Evolutionary conservation across 139 green algal species (phyloP), one percentile per base, ranked within the genome.

Genomic region (Coelastrella sp.): DNA sequence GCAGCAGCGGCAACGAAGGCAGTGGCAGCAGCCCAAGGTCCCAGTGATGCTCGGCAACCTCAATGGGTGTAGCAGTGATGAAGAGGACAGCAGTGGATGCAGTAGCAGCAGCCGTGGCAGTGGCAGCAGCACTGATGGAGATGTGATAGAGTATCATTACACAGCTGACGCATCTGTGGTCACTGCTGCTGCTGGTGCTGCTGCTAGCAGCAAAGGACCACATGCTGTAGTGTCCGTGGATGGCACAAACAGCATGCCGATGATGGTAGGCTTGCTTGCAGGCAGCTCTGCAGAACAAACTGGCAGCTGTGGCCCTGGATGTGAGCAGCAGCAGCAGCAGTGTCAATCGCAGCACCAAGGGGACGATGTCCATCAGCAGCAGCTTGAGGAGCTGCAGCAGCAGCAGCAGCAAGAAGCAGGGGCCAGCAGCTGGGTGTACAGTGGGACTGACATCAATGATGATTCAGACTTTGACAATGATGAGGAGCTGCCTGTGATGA

Each of bases 401-500:
- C 74, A 80, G 74, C 74, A 80, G 25, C 74, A 7, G 6, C 24
- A 76, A 27, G 68, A 27, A 76, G 7, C 15, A 14, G 79, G 57
- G 7, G 19, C 57, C 25, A 49, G 58, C 59, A 86, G 81, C 59
- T 86, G 81, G 59, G n/a, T 86, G 81, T 17, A 56, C 6, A 74
- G 9, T 20, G n/a, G 8, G 6, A 81, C 14, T 20, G 79, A 83
- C 11, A 19, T 8, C 20, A 57, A 84, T 15, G 60, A 86, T 73
- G 59, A 74, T 17, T 63, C 57, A 11, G 35, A 58, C n/a, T 83
- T 63, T 83, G 78, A 12, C 4, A 17, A 15, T 15, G 14, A 65
- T 20, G 56, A 58, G 27, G 78, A 57, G 56, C 57, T 85, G 56
- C 79, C 79, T 61, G 79, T 85, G 6, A 72, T 85, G 79, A n/a